Base-by-base conservation (phyloP, 805 yeast species). In the Schwanniomyces pseudopolymorphus region DNA sequence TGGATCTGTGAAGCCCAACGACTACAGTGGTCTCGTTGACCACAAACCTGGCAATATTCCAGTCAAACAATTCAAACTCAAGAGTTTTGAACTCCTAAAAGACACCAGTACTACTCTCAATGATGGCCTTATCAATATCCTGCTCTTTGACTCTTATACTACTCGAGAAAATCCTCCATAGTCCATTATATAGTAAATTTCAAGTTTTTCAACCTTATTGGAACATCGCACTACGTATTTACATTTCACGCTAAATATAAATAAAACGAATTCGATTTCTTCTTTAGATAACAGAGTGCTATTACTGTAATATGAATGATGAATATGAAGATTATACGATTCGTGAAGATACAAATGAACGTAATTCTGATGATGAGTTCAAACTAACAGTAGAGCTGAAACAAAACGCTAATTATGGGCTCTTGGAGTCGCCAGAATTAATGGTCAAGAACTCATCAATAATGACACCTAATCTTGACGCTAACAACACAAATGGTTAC, bases 131-230 rank as follows among this genome's bases (percentile, higher is more conserved):
- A 56, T 69, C 22, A 66, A 66, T 50, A 55, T 73, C 13, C 73
- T 67, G 53, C 53, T 70, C 26, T 69, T 73, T 40, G 76, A 70
- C 45, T 74, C 76, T 0, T 72, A 64, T 51, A 63, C 68, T 17
- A 71, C 73, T 1, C 64, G 59, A 45, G 77, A 72, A 51, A 73
- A 73, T 42, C 76, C 75, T 1, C 64, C 70, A 25, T 66, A 48
- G 35, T 31, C 20, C 19, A 14, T 31, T 31, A 31, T 31, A 31
- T 31, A 31, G 20, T n/a, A 31, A 26, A 31, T 31, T 31, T 6
- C 35, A 31, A 7, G 7, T 31, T 31, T 14, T 31, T 31, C 20
- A 31, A 16, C 20, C 19, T 14, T 31, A n/a, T 14, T 31, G 35
- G 19, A 14, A 14, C 20, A 7, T 31, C 35, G 35, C 35, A 31